Conservation (phyloP, 306 rosid genomes). For the Betula pendula region DNA sequence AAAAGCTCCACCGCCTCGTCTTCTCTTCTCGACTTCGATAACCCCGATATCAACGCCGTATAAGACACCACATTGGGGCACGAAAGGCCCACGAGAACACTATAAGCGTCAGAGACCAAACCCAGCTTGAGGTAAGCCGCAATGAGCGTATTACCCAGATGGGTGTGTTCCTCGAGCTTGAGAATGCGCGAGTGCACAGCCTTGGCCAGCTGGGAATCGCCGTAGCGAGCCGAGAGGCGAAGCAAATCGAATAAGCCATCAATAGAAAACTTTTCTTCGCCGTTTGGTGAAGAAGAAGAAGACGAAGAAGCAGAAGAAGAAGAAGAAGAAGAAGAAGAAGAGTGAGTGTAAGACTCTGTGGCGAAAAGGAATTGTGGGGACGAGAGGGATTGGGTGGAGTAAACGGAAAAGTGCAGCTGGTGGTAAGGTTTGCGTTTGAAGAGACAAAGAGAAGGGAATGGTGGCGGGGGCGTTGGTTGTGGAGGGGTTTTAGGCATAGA, state of each 20-base stretch:
- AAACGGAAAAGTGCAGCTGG: constrained; percentile 30
- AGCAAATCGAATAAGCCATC: constrained; percentile 38
- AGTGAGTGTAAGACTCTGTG: constrained; percentile 2
- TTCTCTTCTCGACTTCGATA: constrained; percentile 59
- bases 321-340: constrained; percentile 16
- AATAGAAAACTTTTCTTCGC: constrained; percentile 8
- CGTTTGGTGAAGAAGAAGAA: constrained; percentile 7
- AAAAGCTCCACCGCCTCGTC: constrained; percentile 61
- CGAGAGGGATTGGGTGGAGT: constrained; percentile 17
- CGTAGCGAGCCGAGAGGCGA: constrained; percentile 47
- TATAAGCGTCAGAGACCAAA: constrained; percentile 53
- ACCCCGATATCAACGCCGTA: constrained; percentile 66
- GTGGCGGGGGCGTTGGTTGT: constrained; percentile 1
- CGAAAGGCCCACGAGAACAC: constrained; percentile 47
- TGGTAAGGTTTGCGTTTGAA: constrained; percentile 7
- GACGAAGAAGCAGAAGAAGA: too few species aligned
- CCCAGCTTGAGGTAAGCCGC: constrained; percentile 56
- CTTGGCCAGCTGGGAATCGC: constrained; percentile 44
- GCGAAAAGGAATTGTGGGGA: constrained; percentile 16
- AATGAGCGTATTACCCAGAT: constrained; percentile 52
- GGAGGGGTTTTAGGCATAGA: background rate
- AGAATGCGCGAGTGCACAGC: constrained; percentile 58
- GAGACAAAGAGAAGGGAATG: constrained; percentile 23
- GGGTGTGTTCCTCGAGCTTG: constrained; percentile 46
- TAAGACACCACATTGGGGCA: constrained; percentile 60